These are phyloP conservation scores for Coemansia sp. DNA, from an alignment of 192 early-diverging fungal species.

Conservation along the genomic window DNA sequence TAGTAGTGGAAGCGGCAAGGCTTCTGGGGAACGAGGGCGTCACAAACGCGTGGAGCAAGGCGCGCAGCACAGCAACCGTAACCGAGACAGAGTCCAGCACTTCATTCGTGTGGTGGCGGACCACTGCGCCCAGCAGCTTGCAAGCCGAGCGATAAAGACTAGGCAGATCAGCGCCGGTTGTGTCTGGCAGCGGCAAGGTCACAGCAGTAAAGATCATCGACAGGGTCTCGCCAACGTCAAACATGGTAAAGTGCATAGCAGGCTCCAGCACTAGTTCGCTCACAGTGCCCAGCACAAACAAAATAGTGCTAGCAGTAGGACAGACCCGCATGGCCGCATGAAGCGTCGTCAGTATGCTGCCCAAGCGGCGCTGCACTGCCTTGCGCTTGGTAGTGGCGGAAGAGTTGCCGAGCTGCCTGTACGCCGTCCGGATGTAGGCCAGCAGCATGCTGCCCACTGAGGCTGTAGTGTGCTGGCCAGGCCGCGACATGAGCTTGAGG, in stretches of 20 bases:
- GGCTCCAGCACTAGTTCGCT: slow-evolving; percentile 35
- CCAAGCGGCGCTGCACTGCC: slow-evolving; percentile 32
- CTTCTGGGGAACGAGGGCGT: slow-evolving; percentile 16
- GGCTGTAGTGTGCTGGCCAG: not conserved
- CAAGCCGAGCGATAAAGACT: slow-evolving; percentile 27
- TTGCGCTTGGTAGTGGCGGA: slow-evolving; percentile 23
- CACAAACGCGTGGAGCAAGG: slow-evolving; percentile 49
- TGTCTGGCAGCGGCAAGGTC: slow-evolving; percentile 19
- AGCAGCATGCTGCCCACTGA: slow-evolving; percentile 20
- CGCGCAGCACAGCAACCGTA: slow-evolving; percentile 21
- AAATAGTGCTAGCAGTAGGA: not conserved
- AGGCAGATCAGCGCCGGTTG: not conserved
- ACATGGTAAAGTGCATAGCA: slow-evolving; percentile 35
- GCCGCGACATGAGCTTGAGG: slow-evolving; percentile 10
- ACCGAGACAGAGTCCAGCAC: slow-evolving; percentile 37
- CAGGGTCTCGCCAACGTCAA: slow-evolving; percentile 34
- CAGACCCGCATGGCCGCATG: slow-evolving; percentile 14
- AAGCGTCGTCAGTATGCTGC: slow-evolving; percentile 24
- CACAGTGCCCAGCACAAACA: slow-evolving; percentile 16
- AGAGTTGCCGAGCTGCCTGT: slow-evolving; percentile 17
- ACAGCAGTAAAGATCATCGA: slow-evolving; percentile 16
- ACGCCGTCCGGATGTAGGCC: slow-evolving; percentile 28
- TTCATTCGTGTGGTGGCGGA: slow-evolving; percentile 30
- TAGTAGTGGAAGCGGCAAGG: not conserved
- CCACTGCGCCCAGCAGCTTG: slow-evolving; percentile 22